phyloP scores from a whole-genome alignment of 257 asterid species.

The Leonotis leonurus region DNA sequence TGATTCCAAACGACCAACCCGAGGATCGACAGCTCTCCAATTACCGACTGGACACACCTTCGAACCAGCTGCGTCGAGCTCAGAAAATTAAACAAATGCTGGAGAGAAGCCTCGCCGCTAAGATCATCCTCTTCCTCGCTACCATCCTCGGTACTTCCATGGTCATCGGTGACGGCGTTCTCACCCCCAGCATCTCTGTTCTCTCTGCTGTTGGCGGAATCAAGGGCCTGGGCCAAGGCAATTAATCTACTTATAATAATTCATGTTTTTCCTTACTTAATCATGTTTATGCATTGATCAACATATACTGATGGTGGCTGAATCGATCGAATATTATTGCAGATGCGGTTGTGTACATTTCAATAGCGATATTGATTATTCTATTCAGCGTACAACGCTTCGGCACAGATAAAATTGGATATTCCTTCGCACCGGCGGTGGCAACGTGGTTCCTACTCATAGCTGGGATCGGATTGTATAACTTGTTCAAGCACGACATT shows the following conservation, averaged over 20 bases:
- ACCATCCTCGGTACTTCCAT: too few relatives aligned
- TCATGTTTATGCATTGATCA: background rate
- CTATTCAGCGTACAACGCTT: slow-evolving; percentile 44
- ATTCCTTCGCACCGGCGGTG: slow-evolving; percentile 49
- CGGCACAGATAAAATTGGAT: slow-evolving; percentile 67
- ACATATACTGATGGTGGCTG: too few relatives aligned
- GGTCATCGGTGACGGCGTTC: too few relatives aligned
- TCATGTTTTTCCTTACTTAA: background rate
- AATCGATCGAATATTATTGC: slow-evolving; percentile 33
- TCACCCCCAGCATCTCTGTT: background rate
- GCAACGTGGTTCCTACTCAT: slow-evolving; percentile 42
- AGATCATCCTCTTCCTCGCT: too few relatives aligned
- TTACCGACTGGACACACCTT: too few relatives aligned
- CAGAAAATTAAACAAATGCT: too few relatives aligned
- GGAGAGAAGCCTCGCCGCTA: too few relatives aligned
- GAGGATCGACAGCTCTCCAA: slow-evolving; percentile 52
- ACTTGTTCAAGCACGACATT: slow-evolving; percentile 43
- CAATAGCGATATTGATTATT: too few relatives aligned
- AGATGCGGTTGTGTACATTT: slow-evolving; percentile 43
- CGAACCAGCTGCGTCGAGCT: too few relatives aligned
- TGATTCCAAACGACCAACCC: slow-evolving; percentile 36
- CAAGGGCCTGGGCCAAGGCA: slow-evolving; percentile 35
- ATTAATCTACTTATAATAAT: background rate
- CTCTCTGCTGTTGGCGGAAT: slow-evolving; percentile 58
- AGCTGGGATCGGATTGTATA: slow-evolving; percentile 44